Percentiles rank a stretch among this genome's conserved stretches.
phyloP scores from a whole-genome alignment of 345 rosid genomes.

The Sonneratia alba region DNA sequence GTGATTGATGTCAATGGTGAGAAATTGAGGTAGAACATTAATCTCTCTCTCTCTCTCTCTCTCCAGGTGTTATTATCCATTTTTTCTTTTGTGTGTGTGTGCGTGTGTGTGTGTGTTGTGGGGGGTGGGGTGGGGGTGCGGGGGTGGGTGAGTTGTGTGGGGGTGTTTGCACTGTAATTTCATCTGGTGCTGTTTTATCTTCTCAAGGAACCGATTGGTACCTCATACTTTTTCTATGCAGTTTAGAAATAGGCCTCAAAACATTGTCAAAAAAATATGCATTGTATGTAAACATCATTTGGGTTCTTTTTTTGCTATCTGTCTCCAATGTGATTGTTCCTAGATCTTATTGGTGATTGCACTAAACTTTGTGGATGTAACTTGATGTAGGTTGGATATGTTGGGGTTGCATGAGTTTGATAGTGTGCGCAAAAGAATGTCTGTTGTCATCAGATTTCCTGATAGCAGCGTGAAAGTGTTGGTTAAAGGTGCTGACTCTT shows the following conservation, averaged over 20 bases:
- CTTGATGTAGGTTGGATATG: conserved; percentile 48
- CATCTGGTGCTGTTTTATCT: neutral
- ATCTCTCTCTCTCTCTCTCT: neutral
- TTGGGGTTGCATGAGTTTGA: conserved; percentile 73
- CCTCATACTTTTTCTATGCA: neutral
- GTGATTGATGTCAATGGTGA: conserved; percentile 57
- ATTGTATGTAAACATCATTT: neutral
- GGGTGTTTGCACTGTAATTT: neutral
- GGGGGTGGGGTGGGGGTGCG: too few relatives aligned
- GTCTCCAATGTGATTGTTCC: neutral
- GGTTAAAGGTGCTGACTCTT: conserved; percentile 73
- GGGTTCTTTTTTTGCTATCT: neutral
- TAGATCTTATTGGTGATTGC: conserved; percentile 6
- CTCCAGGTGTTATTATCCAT: too few relatives aligned
- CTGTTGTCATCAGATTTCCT: conserved; percentile 67
- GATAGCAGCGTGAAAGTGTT: conserved; percentile 51
- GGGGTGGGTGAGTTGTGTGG: too few relatives aligned
- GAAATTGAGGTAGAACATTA: conserved; percentile 41
- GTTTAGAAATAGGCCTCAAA: neutral
- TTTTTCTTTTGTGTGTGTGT: too few relatives aligned
- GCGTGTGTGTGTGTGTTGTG: too few relatives aligned
- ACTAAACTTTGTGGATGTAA: neutral
- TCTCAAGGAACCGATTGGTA: neutral
- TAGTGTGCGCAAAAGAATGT: conserved; percentile 76
- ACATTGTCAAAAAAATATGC: neutral